Base-by-base conservation (phyloP, 139 green algal species). In the Medakamo hakoo region DNA sequence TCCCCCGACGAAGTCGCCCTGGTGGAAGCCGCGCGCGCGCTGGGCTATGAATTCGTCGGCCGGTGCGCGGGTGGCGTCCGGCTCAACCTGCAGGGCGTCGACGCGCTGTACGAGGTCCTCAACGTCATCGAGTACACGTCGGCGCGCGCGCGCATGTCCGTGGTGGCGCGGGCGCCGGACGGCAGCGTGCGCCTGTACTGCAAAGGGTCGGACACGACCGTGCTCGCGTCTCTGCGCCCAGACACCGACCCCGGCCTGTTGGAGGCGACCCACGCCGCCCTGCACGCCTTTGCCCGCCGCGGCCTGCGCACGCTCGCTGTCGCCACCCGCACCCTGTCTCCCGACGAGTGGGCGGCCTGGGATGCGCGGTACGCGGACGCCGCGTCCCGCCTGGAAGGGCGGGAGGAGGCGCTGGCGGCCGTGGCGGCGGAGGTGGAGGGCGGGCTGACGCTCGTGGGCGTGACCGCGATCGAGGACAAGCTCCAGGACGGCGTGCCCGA, bases 401-500 rank as follows among this genome's bases (percentile, higher is more conserved):
- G 86, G 4, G 85, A 93, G 58, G 71, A 78, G 64, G 65, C 70
- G 25, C 30, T 93, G 31, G 77, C 83, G 26, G 55, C 63, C 18
- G 58, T 80, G 30, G 70, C 65, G 4, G 58, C 79, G 63, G 72
- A 84, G 55, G 81, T 91, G 29, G 87, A 94, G 74, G 30, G 60
- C 5, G 72, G 88, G 52, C 76, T 95, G 63, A 80, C 91, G 68
- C 79, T 97, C 24, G 77, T 97, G 62, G 91, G 91, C 28, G 87
- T 87, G 57, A 98, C 90, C 21, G 92, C 92, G 49, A 98, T 98
- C 61, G 92, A 98, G 77, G 92, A 98, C 79, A 97, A 98, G 81
- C 85, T 98, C 67, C 86, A 94, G 76, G 86, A 94, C 28, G 92
- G 93, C 18, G 92, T 99, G 64, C 92, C 92, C 19, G 61, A 80